A percentile compares a stretch with the other conserved stretches of the same genome.
Evolutionary conservation across 768 basidiomycete genomes (phyloP).

Genomic region (Mycena epipterygia): DNA sequence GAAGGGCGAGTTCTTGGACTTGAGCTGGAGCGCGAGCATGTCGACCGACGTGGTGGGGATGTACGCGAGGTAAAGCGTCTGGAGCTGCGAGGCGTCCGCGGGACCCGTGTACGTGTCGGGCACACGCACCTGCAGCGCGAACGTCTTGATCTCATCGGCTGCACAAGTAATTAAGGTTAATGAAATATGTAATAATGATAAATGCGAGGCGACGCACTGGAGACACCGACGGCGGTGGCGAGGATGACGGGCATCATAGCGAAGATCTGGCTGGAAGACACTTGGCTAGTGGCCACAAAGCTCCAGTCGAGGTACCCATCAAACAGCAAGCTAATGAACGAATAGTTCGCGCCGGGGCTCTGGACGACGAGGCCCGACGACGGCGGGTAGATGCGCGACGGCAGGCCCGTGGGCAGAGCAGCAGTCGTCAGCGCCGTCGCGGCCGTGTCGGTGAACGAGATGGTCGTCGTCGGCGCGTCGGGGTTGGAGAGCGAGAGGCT

Average conservation of each 20-base stretch:
- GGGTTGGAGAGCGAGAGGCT: conserved; percentile 54
- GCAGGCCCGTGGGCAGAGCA: conserved; percentile 70
- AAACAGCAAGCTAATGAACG: conserved; percentile 77
- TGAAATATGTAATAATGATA: conserved; percentile 25
- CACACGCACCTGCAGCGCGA: conserved; percentile 78
- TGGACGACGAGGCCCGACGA: conserved; percentile 1
- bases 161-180: conserved; percentile 19
- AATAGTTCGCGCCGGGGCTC: conserved; percentile 44
- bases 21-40: conserved; percentile 75
- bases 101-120: conserved; percentile 68
- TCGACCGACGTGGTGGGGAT: conserved; percentile 71
- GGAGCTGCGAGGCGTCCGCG: conserved; percentile 62
- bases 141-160: conserved; percentile 55
- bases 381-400: conserved; percentile 70
- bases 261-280: conserved; percentile 84
- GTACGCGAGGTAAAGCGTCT: conserved; percentile 81
- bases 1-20: conserved; percentile 66
- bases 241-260: conserved; percentile 70
- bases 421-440: conserved; percentile 44
- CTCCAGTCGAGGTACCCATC: conserved; percentile 72
- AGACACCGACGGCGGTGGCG: conserved; percentile 47
- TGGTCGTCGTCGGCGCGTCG: conserved; percentile 56
- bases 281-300: conserved; percentile 69
- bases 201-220: conserved; percentile 47
- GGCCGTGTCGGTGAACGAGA: conserved; percentile 36